Percentiles rank a stretch among this genome's conserved stretches.
These are phyloP conservation scores for Cryptococcus sp. DNA, from an alignment of 1,284 basidiomycete genomes.

Conservation along the genomic window DNA sequence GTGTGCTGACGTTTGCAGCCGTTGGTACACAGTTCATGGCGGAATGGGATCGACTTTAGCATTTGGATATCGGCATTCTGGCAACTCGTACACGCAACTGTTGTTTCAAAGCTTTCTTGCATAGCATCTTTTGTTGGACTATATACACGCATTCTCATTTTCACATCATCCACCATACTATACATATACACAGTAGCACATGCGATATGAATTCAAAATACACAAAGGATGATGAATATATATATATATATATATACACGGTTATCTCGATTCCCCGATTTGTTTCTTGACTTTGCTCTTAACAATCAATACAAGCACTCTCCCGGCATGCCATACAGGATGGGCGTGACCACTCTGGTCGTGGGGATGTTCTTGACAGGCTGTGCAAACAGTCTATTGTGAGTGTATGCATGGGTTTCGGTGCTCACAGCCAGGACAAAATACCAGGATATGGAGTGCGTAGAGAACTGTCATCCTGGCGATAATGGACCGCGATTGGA, in stretches of 20 bases:
- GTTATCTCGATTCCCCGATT: no score
- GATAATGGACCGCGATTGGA: conserved; percentile 61
- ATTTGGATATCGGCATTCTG: conserved; percentile 3
- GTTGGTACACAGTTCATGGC: conserved; percentile 71
- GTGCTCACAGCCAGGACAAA: conserved; percentile 33
- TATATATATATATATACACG: no score
- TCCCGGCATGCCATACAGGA: conserved; percentile 25
- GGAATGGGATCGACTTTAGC: conserved; percentile 63
- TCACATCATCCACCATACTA: no score
- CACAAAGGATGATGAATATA: no score
- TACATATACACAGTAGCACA: no score
- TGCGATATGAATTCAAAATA: no score
- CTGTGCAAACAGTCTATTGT: conserved; percentile 53
- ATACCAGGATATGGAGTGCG: conserved; percentile 82
- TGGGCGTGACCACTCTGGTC: conserved; percentile 52
- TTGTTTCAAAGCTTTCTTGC: conserved; percentile 5
- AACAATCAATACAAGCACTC: neutral
- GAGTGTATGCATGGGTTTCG: conserved; percentile 20
- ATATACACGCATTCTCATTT: conserved; percentile 17
- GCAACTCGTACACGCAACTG: conserved; percentile 18
- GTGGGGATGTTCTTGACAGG: conserved; percentile 58
- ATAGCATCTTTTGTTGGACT: conserved; percentile 11
- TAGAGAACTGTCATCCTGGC: conserved; percentile 71
- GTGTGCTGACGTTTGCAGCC: conserved; percentile 25
- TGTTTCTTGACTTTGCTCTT: neutral